A percentile compares a stretch with the other conserved stretches of the same genome.
Evolutionary conservation across 768 basidiomycete genomes (phyloP).

Genomic region (Dendrothele bispora): DNA sequence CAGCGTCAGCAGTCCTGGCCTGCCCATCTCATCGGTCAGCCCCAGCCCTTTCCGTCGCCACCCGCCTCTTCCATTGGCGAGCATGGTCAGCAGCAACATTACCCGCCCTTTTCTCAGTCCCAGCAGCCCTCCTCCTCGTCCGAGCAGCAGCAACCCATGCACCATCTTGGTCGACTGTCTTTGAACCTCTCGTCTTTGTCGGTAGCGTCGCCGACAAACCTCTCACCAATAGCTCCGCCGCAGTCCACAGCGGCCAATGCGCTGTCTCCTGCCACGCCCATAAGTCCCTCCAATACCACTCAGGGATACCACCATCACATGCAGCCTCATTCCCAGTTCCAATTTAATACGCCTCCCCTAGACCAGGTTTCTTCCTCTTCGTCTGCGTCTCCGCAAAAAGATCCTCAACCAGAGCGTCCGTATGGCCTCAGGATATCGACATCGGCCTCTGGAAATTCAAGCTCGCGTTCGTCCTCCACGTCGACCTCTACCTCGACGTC

Average conservation of each 20-base stretch:
- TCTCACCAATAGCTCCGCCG: not conserved
- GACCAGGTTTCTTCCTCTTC: not conserved
- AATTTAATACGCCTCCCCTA: no score
- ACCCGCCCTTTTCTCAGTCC: no score
- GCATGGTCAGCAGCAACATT: no score
- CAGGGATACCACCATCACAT: not conserved
- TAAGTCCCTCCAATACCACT: not conserved
- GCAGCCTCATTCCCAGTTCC: not conserved
- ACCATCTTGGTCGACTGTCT: constrained; percentile 6
- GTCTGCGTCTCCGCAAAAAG: not conserved
- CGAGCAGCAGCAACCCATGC: no score
- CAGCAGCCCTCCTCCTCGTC: no score
- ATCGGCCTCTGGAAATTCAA: not conserved
- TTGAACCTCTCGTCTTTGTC: constrained; percentile 6
- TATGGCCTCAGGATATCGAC: constrained; percentile 7
- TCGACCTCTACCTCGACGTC: constrained; percentile 6
- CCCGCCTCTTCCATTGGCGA: no score
- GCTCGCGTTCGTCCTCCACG: not conserved
- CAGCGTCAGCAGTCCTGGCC: no score
- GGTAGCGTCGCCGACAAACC: not conserved
- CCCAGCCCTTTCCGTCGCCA: no score
- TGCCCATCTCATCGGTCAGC: no score
- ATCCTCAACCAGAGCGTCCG: constrained; percentile 5
- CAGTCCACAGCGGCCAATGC: not conserved
- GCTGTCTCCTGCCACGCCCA: not conserved